Conservation (phyloP, 225 moss, liverwort and hornwort genomes). For the Climacium dendroides region DNA sequence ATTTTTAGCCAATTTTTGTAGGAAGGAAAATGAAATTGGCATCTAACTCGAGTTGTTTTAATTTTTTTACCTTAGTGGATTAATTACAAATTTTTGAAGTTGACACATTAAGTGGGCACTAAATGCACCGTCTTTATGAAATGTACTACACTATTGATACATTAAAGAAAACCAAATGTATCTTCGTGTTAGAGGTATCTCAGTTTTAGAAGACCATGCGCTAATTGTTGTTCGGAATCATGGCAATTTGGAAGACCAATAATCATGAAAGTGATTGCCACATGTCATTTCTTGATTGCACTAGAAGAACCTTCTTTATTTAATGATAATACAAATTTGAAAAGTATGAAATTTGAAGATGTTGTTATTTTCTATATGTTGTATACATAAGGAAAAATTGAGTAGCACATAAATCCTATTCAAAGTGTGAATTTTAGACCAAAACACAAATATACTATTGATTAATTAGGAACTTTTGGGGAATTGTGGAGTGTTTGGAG, state of each 20-base stretch:
- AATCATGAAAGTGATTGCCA: neutral
- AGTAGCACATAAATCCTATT: too few species aligned
- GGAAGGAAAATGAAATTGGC: neutral
- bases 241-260: neutral
- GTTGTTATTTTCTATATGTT: too few species aligned
- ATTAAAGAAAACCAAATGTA: too few species aligned
- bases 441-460: too few species aligned
- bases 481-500: too few species aligned
- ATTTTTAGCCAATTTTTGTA: rapidly evolving
- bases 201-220: rapidly evolving
- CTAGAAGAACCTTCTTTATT: rapidly evolving
- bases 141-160: too few species aligned
- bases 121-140: too few species aligned
- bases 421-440: too few species aligned
- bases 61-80: rapidly evolving
- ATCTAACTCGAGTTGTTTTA: rapidly evolving
- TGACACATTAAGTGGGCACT: too few species aligned
- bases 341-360: neutral
- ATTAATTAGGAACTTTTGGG: too few species aligned
- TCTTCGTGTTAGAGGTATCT: too few species aligned
- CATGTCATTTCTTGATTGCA: neutral
- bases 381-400: too few species aligned
- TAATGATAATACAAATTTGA: neutral
- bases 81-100: neutral
- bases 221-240: neutral